phyloP scores from a whole-genome alignment of 2,329 filamentous ascomycete genomes.

The Drechslerella dactyloides region DNA sequence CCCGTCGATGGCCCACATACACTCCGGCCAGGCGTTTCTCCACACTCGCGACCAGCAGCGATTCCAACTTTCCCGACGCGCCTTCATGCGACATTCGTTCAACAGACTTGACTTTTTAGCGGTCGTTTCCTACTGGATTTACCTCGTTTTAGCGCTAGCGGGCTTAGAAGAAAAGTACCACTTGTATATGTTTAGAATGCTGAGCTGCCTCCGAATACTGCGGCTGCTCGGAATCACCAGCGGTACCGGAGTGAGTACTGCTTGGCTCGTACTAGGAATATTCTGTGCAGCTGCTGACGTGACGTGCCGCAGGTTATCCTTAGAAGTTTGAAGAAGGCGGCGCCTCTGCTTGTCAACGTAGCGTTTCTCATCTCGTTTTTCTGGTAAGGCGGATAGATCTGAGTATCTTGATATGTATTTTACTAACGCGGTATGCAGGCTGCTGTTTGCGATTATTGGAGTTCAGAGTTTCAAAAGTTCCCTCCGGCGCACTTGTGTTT shows the following conservation, averaged over 20 bases:
- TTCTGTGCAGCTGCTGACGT: conserved; percentile 11
- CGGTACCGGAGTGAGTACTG: conserved; percentile 77
- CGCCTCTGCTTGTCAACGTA: conserved; percentile 87
- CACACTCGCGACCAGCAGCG: conserved; percentile 74
- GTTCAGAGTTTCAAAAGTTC: conserved; percentile 95
- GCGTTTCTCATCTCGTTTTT: conserved; percentile 96
- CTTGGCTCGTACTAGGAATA: not conserved
- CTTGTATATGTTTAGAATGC: conserved; percentile 91
- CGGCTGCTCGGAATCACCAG: conserved; percentile 89
- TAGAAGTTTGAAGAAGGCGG: conserved; percentile 91
- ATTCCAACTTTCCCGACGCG: conserved; percentile 82
- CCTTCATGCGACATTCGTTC: conserved; percentile 92
- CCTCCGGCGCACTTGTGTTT: conserved; percentile 76
- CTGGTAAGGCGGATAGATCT: conserved; percentile 65
- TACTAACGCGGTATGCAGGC: conserved; percentile 23
- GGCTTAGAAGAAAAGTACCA: conserved; percentile 73
- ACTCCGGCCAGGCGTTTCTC: conserved; percentile 44
- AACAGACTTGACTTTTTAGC: conserved; percentile 95
- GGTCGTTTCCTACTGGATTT: conserved; percentile 93
- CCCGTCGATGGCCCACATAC: conserved; percentile 49
- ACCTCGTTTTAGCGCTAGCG: conserved; percentile 74
- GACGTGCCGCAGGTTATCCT: conserved; percentile 77
- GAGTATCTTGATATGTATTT: not conserved
- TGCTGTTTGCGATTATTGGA: conserved; percentile 93
- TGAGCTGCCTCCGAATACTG: conserved; percentile 91